Evolutionary conservation across 2,329 filamentous ascomycete genomes (phyloP), one percentile per base, ranked within the genome.

Genomic region (Dryadomyces quercivorus): DNA sequence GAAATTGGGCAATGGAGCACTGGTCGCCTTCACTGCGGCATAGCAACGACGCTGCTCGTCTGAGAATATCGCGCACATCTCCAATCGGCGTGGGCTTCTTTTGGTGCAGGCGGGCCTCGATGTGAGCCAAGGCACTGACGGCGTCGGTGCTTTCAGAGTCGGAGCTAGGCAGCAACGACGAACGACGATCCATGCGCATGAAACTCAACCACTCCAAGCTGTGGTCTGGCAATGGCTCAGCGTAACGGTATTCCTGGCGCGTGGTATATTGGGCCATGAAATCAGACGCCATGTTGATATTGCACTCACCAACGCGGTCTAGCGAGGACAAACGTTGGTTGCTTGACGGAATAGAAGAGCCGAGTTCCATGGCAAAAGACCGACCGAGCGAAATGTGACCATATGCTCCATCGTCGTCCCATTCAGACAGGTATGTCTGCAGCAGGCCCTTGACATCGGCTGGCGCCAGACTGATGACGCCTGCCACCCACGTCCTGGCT

Each of bases 211-310:
- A 79, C 63, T 86, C 82, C 56, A 77, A 75, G 56, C 84, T 82
- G 57, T 84, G 80, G 56, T 86, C 83, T 1, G 84, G 81, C 42
- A 86, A 72, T 2, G 82, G 79, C 65, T 95, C 89, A 12, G 89
- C 82, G 64, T 92, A 92, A 55, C 91, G 84, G 67, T 98, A 98
- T 64, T 95, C 91, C 66, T 98, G 94, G 42, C 93, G 86, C 26
- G 90, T 94, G 3, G 92, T 97, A 66, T 98, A 98, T 65, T 98
- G 92, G 1, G 93, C 90, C 64, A 98, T 82, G 63, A 98, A 95
- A 66, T 97, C 92, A 2, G 93, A 97, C 0, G 88, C 90, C 12
- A 91, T 90, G 66, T 97, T 95, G 66, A 96, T 85, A 58, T 81
- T 81, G 53, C 81, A 81, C 50, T 85, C 81, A 18, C 85, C 83